Evolutionary conservation across 306 rosid genomes (phyloP).

Genomic region (Comarum palustre): DNA sequence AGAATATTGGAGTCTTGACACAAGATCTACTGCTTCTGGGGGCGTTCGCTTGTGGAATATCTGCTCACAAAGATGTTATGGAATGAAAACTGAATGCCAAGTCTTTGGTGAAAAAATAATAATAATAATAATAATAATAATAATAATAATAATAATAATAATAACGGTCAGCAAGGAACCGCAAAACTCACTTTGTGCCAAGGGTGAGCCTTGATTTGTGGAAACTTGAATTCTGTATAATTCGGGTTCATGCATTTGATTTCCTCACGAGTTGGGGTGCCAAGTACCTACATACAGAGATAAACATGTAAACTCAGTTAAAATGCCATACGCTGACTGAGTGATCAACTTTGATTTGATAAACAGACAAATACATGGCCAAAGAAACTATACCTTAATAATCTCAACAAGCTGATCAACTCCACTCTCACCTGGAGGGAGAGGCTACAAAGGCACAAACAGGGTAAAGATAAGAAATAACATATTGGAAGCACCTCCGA

Average conservation of each 20-base stretch:
- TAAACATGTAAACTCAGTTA: background rate
- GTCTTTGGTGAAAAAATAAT: background rate
- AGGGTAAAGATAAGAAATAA: slow-evolving; percentile 3
- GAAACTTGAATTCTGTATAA: slow-evolving; percentile 64
- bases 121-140: too few species aligned
- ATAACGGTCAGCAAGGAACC: slow-evolving; percentile 7
- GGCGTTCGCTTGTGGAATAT: slow-evolving; percentile 70
- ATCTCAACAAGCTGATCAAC: slow-evolving; percentile 78
- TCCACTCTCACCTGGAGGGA: slow-evolving; percentile 67
- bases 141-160: too few species aligned
- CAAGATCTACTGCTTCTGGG: slow-evolving; percentile 65
- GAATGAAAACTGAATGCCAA: slow-evolving; percentile 6
- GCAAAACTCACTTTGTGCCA: slow-evolving; percentile 52
- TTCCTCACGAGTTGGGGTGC: slow-evolving; percentile 73
- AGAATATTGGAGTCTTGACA: slow-evolving; percentile 69
- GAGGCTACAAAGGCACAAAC: slow-evolving; percentile 47
- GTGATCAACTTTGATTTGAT: background rate
- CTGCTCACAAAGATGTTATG: slow-evolving; percentile 23
- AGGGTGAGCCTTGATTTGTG: slow-evolving; percentile 57
- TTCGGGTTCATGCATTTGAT: slow-evolving; percentile 75
- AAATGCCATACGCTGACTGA: background rate
- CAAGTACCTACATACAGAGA: slow-evolving; percentile 43
- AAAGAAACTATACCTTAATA: slow-evolving; percentile 46
- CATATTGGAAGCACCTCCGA: background rate
- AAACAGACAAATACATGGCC: background rate